phyloP scores from a whole-genome alignment of 2,329 filamentous ascomycete species.

The Trichoderma sp. region DNA sequence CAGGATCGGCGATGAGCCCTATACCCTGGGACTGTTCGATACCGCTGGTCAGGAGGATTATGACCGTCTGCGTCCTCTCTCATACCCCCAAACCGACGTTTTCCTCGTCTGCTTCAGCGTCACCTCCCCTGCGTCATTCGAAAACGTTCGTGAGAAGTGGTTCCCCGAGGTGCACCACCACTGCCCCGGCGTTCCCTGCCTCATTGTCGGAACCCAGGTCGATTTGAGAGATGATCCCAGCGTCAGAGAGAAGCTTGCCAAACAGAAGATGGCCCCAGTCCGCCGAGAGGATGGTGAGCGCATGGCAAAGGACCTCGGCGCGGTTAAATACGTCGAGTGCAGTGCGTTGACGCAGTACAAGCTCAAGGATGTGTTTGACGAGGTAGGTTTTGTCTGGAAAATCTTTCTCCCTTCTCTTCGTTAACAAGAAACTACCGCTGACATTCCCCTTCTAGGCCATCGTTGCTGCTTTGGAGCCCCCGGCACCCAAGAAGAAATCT shows the following conservation, averaged over 20 bases:
- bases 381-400: constrained; percentile 62
- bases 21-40: constrained; percentile 96
- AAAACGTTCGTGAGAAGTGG: constrained; percentile 99
- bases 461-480: constrained; percentile 90
- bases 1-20: constrained; percentile 98
- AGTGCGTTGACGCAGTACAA: constrained; percentile 98
- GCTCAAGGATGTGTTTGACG: constrained; percentile 98
- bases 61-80: constrained; percentile 91
- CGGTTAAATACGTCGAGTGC: constrained; percentile 98
- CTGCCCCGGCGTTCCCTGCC: constrained; percentile 94
- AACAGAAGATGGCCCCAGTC: constrained; percentile 95
- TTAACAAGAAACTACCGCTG: not conserved
- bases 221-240: constrained; percentile 88
- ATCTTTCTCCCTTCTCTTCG: not conserved
- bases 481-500: constrained; percentile 74
- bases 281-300: constrained; percentile 89
- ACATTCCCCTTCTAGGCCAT: constrained; percentile 68
- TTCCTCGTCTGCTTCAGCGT: constrained; percentile 99
- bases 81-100: constrained; percentile 97
- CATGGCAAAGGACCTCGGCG: constrained; percentile 96
- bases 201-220: constrained; percentile 97
- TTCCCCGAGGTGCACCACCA: constrained; percentile 98
- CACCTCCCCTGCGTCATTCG: constrained; percentile 94
- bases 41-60: constrained; percentile 99
- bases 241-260: constrained; percentile 86